Evolutionary conservation across 495 filamentous ascomycete species (phyloP).

Genomic region (Physcia stellaris): DNA sequence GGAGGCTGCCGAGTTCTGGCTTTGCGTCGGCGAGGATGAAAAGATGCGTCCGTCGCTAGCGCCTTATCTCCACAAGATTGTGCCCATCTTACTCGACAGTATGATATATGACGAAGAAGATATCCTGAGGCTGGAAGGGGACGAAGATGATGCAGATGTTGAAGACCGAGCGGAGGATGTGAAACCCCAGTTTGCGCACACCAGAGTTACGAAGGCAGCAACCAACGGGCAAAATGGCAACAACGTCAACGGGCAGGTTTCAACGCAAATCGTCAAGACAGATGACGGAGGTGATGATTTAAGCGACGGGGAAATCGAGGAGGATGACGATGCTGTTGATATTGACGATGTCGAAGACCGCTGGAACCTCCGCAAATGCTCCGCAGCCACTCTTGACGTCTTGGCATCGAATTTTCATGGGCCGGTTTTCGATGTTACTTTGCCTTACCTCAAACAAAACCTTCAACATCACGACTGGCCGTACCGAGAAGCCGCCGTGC

Average conservation of each 20-base stretch:
- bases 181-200: slow-evolving; percentile 82
- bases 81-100: slow-evolving; percentile 80
- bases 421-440: slow-evolving; percentile 76
- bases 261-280: slow-evolving; percentile 12
- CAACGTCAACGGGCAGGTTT: slow-evolving; percentile 28
- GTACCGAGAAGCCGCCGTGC: slow-evolving; percentile 84
- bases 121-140: slow-evolving; percentile 66
- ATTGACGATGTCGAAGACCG: slow-evolving; percentile 76
- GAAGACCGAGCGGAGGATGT: slow-evolving; percentile 88
- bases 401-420: slow-evolving; percentile 81
- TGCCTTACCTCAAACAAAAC: slow-evolving; percentile 87
- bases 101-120: slow-evolving; percentile 98
- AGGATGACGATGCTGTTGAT: slow-evolving; percentile 64
- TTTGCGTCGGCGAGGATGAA: slow-evolving; percentile 79
- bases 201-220: slow-evolving; percentile 38
- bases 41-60: slow-evolving; percentile 56
- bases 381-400: slow-evolving; percentile 87
- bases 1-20: slow-evolving; percentile 96
- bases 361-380: slow-evolving; percentile 97
- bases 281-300: slow-evolving; percentile 18
- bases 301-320: slow-evolving; percentile 76
- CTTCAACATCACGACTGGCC: slow-evolving; percentile 82
- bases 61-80: slow-evolving; percentile 69
- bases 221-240: slow-evolving; percentile 38
- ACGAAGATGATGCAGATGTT: slow-evolving; percentile 78